Evolutionary conservation across 2,329 filamentous ascomycete genomes (phyloP).

Genomic region (Neonectria magnoliae): DNA sequence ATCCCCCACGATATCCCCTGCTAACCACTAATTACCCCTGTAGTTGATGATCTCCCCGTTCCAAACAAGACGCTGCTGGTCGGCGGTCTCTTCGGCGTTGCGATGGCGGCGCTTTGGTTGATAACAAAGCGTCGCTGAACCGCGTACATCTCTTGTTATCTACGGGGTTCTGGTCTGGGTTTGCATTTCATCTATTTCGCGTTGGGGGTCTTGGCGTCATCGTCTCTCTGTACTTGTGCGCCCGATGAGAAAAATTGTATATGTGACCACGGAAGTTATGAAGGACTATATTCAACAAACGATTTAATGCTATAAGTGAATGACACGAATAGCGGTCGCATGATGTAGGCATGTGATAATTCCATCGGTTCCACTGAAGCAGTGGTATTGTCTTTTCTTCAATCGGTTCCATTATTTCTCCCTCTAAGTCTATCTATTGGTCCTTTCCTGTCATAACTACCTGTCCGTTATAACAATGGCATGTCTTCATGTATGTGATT

Average conservation of each 20-base stretch:
- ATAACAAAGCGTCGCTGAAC: conserved; percentile 44
- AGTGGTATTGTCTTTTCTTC: neutral
- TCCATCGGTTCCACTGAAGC: neutral
- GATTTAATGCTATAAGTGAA: neutral
- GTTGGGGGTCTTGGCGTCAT: conserved; percentile 20
- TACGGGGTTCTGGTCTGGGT: conserved; percentile 12
- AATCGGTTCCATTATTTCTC: neutral
- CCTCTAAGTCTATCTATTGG: conserved; percentile 1
- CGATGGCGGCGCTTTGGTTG: conserved; percentile 53
- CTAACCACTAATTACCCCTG: conserved; percentile 31
- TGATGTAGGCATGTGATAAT: neutral
- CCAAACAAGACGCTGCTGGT: conserved; percentile 46
- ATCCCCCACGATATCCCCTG: neutral
- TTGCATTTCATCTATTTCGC: conserved; percentile 8
- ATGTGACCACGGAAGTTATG: conserved; percentile 19
- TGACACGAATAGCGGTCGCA: neutral
- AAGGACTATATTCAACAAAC: neutral
- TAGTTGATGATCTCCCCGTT: conserved; percentile 46
- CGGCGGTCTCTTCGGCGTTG: conserved; percentile 50
- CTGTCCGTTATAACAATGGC: neutral
- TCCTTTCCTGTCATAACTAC: neutral
- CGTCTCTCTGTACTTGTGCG: conserved; percentile 13
- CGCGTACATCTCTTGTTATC: neutral
- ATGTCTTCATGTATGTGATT: conserved; percentile 8
- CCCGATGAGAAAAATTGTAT: conserved; percentile 14